Evolutionary conservation across 495 filamentous ascomycete genomes (phyloP), one percentile per base, ranked within the genome.

Genomic region (Daldinia caldariorum): DNA sequence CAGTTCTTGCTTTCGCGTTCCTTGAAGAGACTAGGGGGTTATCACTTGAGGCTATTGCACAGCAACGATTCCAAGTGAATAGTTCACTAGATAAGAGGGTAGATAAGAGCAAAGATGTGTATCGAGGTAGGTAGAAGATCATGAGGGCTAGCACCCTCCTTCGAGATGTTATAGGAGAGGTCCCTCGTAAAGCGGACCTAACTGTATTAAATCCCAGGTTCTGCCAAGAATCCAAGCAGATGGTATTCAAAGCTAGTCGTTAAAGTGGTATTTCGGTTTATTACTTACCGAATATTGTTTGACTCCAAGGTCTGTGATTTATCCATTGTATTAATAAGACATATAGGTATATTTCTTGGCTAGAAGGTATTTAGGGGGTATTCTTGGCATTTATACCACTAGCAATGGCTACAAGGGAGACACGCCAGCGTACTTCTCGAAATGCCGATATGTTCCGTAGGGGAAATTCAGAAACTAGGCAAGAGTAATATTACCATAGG

Each of bases 301-400:
- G 31, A 49, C 29, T 38, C 6, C 53, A 53, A 56, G 55, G 2
- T 47, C 12, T 47, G 16, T 0, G 18, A 9, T 67, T 72, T 72
- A 68, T 13, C 64, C 60, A 64, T n/a, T n/a, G n/a, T n/a, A n/a
- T n/a, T n/a, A n/a, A n/a, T n/a, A n/a, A n/a, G n/a, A n/a, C n/a
- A n/a, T n/a, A n/a, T n/a, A n/a, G n/a, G n/a, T n/a, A n/a, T n/a
- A n/a, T n/a, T n/a, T n/a, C n/a, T n/a, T n/a, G n/a, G n/a, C n/a
- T n/a, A n/a, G n/a, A n/a, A n/a, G n/a, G 4, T 29, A 2, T 56
- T 35, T 14, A 79, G 78, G 80, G 5, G 74, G 72, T 38, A 67
- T 87, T 22, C 64, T 85, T 1, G 84, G 85, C 0, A 74, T 83
- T 10, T 87, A 86, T 63, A 79, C 80, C 58, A 87, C 85, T n/a